Evolutionary conservation across 345 rosid species (phyloP).

Genomic region (Pugionium dolabratum): DNA sequence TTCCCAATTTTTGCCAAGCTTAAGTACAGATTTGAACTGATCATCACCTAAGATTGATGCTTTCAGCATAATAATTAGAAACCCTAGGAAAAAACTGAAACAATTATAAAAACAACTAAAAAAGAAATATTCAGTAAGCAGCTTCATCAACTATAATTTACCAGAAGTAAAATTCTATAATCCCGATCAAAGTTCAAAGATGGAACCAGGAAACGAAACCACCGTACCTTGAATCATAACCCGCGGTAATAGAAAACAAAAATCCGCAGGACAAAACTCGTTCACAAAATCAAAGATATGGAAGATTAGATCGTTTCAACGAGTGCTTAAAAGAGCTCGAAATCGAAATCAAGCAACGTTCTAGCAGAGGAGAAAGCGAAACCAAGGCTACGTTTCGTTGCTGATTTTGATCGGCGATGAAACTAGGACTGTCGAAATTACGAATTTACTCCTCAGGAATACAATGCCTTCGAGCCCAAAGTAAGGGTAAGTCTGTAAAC

Average conservation of each 20-base stretch:
- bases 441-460: slow-evolving; percentile 47
- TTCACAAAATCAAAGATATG: slow-evolving; percentile 23
- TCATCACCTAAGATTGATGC: slow-evolving; percentile 12
- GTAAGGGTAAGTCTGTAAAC: slow-evolving; percentile 31
- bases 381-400: slow-evolving; percentile 44
- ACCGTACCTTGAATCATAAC: slow-evolving; percentile 42
- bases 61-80: slow-evolving; percentile 23
- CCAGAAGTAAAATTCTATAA: slow-evolving; percentile 41
- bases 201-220: slow-evolving; percentile 22
- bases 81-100: not conserved
- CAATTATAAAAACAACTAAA: slow-evolving; percentile 19
- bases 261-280: slow-evolving; percentile 21
- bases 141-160: slow-evolving; percentile 3
- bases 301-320: slow-evolving; percentile 22
- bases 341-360: slow-evolving; percentile 58
- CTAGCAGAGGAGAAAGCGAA: slow-evolving; percentile 45
- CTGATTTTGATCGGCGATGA: slow-evolving; percentile 84
- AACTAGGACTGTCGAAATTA: slow-evolving; percentile 41
- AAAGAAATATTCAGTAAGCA: slow-evolving; percentile 30
- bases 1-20: slow-evolving; percentile 23
- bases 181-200: slow-evolving; percentile 36
- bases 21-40: slow-evolving; percentile 28
- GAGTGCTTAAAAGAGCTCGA: slow-evolving; percentile 37
- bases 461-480: not conserved
- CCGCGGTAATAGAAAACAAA: slow-evolving; percentile 23